Conservation (phyloP, 1,284 basidiomycete species). For the Mycosarcoma mackinlayi region DNA sequence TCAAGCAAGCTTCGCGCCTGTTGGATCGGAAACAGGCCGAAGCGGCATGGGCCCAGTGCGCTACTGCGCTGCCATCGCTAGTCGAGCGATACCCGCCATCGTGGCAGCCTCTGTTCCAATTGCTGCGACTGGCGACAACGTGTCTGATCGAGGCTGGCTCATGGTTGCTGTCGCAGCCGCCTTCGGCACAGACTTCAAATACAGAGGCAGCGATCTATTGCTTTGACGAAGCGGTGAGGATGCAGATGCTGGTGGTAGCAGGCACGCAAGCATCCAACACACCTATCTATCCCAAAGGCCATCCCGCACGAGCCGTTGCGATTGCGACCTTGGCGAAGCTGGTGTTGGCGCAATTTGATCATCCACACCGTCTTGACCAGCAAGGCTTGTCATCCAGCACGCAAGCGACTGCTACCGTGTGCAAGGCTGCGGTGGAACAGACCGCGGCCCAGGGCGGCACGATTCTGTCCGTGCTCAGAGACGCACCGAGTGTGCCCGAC, state of each 20-base stretch:
- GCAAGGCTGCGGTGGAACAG: conserved; percentile 22
- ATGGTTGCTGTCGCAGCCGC: conserved; percentile 8
- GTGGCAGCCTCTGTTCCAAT: conserved; percentile 78
- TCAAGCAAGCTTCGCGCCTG: conserved; percentile 77
- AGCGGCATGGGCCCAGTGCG: conserved; percentile 75
- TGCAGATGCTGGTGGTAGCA: conserved; percentile 73
- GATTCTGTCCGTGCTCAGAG: conserved; percentile 32
- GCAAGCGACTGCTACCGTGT: conserved; percentile 7
- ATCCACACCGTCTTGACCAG: conserved; percentile 14
- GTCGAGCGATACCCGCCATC: conserved; percentile 70
- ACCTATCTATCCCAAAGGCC: conserved; percentile 75
- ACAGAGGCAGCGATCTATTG: conserved; percentile 30
- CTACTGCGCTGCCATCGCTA: conserved; percentile 74
- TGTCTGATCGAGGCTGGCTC: conserved; percentile 72
- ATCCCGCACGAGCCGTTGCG: conserved; percentile 82
- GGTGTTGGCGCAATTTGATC: conserved; percentile 77
- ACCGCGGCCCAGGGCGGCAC: conserved; percentile 8
- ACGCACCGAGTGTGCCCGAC: conserved; percentile 22
- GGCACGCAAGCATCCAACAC: conserved; percentile 71
- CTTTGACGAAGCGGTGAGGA: conserved; percentile 42
- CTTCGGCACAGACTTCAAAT: conserved; percentile 1
- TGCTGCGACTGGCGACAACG: conserved; percentile 77
- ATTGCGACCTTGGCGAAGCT: conserved; percentile 84
- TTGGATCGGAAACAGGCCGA: conserved; percentile 35
- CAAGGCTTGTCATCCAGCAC: conserved; percentile 3